Percentiles rank a stretch among this genome's conserved stretches.
Evolutionary conservation across 2,329 filamentous ascomycete genomes (phyloP).

Genomic region (Monilinia fructigena): DNA sequence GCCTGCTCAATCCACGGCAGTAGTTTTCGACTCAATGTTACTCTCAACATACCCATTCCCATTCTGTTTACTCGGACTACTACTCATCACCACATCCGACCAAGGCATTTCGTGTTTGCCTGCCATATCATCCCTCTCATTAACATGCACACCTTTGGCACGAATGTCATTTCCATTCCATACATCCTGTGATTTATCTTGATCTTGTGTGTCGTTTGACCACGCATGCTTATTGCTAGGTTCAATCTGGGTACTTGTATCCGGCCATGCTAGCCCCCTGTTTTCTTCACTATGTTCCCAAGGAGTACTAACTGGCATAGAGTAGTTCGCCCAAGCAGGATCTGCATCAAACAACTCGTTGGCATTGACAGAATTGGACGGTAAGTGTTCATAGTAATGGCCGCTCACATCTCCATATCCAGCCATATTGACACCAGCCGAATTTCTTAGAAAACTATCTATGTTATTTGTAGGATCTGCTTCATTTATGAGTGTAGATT

Average conservation of each 20-base stretch:
- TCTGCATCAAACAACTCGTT: slow-evolving; percentile 14
- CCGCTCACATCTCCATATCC: not conserved
- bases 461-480: slow-evolving; percentile 5
- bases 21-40: slow-evolving; percentile 20
- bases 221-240: slow-evolving; percentile 5
- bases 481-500: slow-evolving; percentile 17
- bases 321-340: slow-evolving; percentile 12
- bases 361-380: not conserved
- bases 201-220: not conserved
- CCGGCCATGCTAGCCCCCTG: slow-evolving; percentile 14
- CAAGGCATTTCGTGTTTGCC: slow-evolving; percentile 12
- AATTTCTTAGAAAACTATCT: not conserved
- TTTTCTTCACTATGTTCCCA: slow-evolving; percentile 11
- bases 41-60: slow-evolving; percentile 19
- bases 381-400: slow-evolving; percentile 12
- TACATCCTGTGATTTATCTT: not conserved
- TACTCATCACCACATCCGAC: slow-evolving; percentile 16
- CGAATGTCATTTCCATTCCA: slow-evolving; percentile 11
- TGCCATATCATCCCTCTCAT: not conserved
- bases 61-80: slow-evolving; percentile 15
- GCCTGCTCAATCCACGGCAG: slow-evolving; percentile 23
- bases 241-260: slow-evolving; percentile 8
- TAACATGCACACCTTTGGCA: not conserved
- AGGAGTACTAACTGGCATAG: not conserved
- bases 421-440: not conserved